Percentiles rank a stretch among this genome's conserved stretches.
Evolutionary conservation across 306 rosid genomes (phyloP).

Genomic region (Canavalia gladiata): DNA sequence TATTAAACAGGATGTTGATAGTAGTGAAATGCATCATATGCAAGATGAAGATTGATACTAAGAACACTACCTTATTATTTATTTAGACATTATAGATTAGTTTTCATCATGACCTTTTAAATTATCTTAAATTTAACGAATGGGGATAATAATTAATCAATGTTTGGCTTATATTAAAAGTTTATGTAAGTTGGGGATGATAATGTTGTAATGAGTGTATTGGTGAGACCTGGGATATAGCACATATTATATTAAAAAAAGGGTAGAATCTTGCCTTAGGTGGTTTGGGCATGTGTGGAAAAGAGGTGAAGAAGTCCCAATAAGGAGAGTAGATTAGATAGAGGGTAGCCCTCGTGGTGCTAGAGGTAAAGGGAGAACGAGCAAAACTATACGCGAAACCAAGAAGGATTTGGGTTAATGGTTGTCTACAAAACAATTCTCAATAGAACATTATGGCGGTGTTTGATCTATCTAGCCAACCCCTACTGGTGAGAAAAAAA

Average conservation of each 20-base stretch:
- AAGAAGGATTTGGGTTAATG: background rate
- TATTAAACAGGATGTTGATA: background rate
- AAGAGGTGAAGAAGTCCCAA: too few species aligned
- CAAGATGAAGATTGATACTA: background rate
- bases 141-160: background rate
- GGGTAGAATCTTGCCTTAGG: background rate
- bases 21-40: slow-evolving; percentile 13
- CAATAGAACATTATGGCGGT: background rate
- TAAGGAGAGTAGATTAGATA: background rate
- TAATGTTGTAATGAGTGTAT: background rate
- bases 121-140: background rate
- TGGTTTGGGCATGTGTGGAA: too few species aligned
- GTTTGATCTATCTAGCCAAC: background rate
- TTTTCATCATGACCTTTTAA: background rate
- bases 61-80: background rate
- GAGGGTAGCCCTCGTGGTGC: background rate
- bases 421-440: background rate
- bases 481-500: background rate
- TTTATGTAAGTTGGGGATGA: slow-evolving; percentile 1
- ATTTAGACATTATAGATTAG: background rate
- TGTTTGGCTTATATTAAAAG: background rate
- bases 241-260: background rate
- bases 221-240: background rate
- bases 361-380: background rate
- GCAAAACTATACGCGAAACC: background rate